Evolutionary conservation across 2,329 filamentous ascomycete species (phyloP).

Genomic region (Claviceps quebecensis): DNA sequence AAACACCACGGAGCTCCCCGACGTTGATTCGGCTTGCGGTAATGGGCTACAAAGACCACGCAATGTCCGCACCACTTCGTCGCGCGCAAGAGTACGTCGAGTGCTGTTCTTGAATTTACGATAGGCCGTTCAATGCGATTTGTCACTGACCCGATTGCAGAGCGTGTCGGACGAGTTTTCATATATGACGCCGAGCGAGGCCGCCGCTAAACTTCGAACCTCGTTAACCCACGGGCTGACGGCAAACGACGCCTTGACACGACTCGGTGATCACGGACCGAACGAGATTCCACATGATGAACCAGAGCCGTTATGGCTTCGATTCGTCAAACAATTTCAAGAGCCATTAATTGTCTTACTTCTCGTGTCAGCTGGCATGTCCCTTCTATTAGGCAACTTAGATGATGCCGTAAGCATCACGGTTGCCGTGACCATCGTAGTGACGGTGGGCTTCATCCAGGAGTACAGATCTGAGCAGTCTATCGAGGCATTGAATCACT

Average conservation of each 20-base stretch:
- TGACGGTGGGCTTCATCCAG: slow-evolving; percentile 89
- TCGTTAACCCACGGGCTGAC: slow-evolving; percentile 74
- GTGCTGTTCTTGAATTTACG: not conserved
- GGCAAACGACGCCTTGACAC: slow-evolving; percentile 64
- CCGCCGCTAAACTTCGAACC: slow-evolving; percentile 62
- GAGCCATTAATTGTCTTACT: slow-evolving; percentile 91
- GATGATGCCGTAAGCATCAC: slow-evolving; percentile 95
- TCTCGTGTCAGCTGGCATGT: slow-evolving; percentile 74
- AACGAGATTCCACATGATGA: slow-evolving; percentile 93
- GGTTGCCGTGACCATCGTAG: slow-evolving; percentile 90
- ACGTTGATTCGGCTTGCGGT: slow-evolving; percentile 11
- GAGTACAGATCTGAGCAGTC: slow-evolving; percentile 98
- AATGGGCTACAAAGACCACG: slow-evolving; percentile 17
- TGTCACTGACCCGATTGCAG: slow-evolving; percentile 17
- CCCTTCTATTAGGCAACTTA: slow-evolving; percentile 79
- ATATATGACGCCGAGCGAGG: slow-evolving; percentile 61
- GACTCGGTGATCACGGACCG: slow-evolving; percentile 67
- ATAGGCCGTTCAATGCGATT: not conserved
- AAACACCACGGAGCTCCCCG: slow-evolving; percentile 16
- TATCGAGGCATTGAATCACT: slow-evolving; percentile 80
- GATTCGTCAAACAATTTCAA: slow-evolving; percentile 92
- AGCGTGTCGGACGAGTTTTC: slow-evolving; percentile 46
- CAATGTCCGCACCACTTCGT: slow-evolving; percentile 36
- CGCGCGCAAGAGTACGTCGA: slow-evolving; percentile 37
- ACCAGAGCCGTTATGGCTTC: slow-evolving; percentile 86